Evolutionary conservation across 768 basidiomycete species (phyloP), one percentile per base, ranked within the genome.

Genomic region (Phaffia tasmanica): DNA sequence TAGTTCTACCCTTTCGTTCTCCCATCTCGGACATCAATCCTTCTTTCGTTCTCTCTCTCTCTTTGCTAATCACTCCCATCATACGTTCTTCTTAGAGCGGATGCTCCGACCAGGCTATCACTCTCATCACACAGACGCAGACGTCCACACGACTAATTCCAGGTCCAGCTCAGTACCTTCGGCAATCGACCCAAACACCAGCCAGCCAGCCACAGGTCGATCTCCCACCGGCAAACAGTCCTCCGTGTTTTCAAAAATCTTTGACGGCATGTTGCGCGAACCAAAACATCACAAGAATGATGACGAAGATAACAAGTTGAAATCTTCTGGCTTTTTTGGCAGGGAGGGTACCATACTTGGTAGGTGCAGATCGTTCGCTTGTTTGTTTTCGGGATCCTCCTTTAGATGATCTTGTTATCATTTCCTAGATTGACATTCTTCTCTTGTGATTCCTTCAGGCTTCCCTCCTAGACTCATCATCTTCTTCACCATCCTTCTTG

Each of bases 401-500:
- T 25, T 46, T 8, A 30, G 16, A 18, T 23, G 16, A 29, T 63
- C 35, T 14, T 54, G 25, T 63, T 25, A 32, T 30, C 29, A 3
- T 58, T n/a, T 58, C 42, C 25, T 25, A 21, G 27, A 15, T 27
- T 19, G 2, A 5, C 21, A 29, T 32, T 27, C 42, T 29, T 14
- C 47, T 18, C 30, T 29, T 11, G 11, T 57, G 15, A 11, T 27
- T 11, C 55, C 55, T 0, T 0, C 62, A 68, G 67, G 67, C 57
- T 64, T 68, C 32, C 67, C 67, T 23, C 67, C 67, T 19, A 61
- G 67, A 5, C 56, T 68, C 48, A 50, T 68, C 49, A 56, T 58
- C 55, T 64, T 68, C 57, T 64, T 68, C 50, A 51, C 67, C n/a
- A 32, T 68, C 48, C 67, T 68, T 57, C 60, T 68, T 57, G 16